These are phyloP conservation scores for Thuidium tamariscinum DNA, from an alignment of 225 moss, liverwort and hornwort species.

Conservation along the genomic window DNA sequence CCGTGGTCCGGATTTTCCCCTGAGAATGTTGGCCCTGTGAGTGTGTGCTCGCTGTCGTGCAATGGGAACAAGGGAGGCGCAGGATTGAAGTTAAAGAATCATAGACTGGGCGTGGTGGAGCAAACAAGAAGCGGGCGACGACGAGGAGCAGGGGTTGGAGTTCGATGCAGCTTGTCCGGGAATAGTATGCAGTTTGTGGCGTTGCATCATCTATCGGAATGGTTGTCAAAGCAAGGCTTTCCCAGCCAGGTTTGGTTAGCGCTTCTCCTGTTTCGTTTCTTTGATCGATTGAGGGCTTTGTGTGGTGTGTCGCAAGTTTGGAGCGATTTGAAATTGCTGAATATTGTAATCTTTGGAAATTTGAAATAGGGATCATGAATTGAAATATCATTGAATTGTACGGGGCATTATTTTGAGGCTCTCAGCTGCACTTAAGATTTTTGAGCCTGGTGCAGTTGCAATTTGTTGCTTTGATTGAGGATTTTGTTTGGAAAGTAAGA, in stretches of 20 bases:
- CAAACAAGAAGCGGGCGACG: neutral
- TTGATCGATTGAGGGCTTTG: neutral
- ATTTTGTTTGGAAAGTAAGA: neutral
- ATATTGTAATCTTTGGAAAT: neutral
- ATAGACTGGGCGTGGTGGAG: neutral
- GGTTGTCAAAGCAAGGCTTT: conserved; percentile 68
- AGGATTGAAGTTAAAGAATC: neutral
- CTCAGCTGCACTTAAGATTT: neutral
- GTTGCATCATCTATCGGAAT: conserved; percentile 57
- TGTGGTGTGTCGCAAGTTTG: neutral
- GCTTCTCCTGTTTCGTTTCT: neutral
- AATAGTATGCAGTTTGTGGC: conserved; percentile 32
- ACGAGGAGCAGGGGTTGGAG: neutral
- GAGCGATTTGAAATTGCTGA: neutral
- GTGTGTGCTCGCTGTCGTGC: neutral
- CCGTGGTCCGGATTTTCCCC: neutral
- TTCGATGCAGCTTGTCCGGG: conserved; percentile 25
- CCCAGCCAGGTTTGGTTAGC: conserved; percentile 52
- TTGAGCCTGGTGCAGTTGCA: neutral
- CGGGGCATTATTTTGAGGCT: neutral
- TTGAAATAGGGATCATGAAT: neutral
- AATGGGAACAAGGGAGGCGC: neutral
- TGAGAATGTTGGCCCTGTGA: neutral
- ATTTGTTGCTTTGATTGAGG: neutral
- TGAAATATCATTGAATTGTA: neutral